Conservation (phyloP, 129 eudicot genomes). For the Lactuca sativa region DNA sequence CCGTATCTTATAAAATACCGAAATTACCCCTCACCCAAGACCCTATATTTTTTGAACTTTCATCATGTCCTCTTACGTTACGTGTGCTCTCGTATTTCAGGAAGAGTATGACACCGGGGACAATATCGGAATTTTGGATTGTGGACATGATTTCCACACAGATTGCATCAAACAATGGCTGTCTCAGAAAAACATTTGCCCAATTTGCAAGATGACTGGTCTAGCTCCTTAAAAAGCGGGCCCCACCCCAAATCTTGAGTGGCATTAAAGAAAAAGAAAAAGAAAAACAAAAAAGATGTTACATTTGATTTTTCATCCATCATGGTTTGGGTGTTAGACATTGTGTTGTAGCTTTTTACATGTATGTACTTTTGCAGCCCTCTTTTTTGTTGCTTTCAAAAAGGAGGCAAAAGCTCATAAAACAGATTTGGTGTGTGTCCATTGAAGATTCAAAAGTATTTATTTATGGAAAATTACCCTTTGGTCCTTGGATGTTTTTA, state of each 20-base stretch:
- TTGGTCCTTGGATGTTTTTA: constrained; percentile 12
- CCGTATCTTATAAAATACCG: not conserved
- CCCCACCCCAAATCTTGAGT: not conserved
- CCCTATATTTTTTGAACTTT: not conserved
- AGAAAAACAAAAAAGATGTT: constrained; percentile 9
- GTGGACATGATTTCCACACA: constrained; percentile 45
- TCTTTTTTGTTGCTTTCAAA: constrained; percentile 26
- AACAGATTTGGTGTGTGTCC: constrained; percentile 30
- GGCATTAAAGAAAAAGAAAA: not conserved
- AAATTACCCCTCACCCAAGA: not conserved
- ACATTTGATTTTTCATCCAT: constrained; percentile 23
- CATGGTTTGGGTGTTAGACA: constrained; percentile 22
- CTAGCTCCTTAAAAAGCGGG: constrained; percentile 24
- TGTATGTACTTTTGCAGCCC: constrained; percentile 34
- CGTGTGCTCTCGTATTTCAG: constrained; percentile 5
- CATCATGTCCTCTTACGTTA: not conserved
- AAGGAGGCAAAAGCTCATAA: constrained; percentile 23
- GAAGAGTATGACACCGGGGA: constrained; percentile 34
- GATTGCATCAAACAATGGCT: constrained; percentile 42
- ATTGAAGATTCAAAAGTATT: constrained; percentile 24
- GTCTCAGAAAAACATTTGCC: constrained; percentile 37
- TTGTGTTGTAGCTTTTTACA: constrained; percentile 33
- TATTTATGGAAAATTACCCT: constrained; percentile 25
- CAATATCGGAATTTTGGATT: constrained; percentile 35
- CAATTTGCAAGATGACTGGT: constrained; percentile 47